Conservation (phyloP, 305 asterid species). For the Plantago rigida region DNA sequence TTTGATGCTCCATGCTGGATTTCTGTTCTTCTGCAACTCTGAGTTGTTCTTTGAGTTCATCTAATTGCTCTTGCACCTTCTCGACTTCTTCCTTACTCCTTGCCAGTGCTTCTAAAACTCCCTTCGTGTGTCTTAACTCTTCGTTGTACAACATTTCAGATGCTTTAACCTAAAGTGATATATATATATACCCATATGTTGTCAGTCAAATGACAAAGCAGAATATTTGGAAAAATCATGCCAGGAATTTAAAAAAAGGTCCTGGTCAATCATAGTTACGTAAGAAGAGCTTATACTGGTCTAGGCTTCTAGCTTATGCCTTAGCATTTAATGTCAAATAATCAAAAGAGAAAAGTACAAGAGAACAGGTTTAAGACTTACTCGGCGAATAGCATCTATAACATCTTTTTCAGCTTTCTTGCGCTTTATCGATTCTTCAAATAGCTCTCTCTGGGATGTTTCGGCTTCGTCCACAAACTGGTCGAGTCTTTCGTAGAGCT, state of each 20-base stretch:
- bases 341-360: background rate
- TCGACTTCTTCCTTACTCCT: constrained; percentile 49
- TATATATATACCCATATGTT: background rate
- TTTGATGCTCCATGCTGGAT: constrained; percentile 45
- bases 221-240: no score
- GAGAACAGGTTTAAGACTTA: constrained; percentile 24
- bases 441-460: constrained; percentile 56
- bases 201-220: background rate
- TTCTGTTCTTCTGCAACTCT: constrained; percentile 46
- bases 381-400: constrained; percentile 55
- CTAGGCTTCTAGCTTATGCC: no score
- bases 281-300: no score
- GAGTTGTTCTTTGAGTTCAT: constrained; percentile 43
- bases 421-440: constrained; percentile 57
- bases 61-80: constrained; percentile 38
- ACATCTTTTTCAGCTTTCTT: constrained; percentile 72
- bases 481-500: constrained; percentile 51
- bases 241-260: no score
- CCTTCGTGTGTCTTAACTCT: constrained; percentile 50
- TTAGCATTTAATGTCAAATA: background rate
- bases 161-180: constrained; percentile 45
- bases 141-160: constrained; percentile 44
- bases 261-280: no score
- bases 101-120: constrained; percentile 53
- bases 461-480: constrained; percentile 59